phyloP scores from a whole-genome alignment of 2,329 filamentous ascomycete genomes.

The Trichophyton verrucosum region DNA sequence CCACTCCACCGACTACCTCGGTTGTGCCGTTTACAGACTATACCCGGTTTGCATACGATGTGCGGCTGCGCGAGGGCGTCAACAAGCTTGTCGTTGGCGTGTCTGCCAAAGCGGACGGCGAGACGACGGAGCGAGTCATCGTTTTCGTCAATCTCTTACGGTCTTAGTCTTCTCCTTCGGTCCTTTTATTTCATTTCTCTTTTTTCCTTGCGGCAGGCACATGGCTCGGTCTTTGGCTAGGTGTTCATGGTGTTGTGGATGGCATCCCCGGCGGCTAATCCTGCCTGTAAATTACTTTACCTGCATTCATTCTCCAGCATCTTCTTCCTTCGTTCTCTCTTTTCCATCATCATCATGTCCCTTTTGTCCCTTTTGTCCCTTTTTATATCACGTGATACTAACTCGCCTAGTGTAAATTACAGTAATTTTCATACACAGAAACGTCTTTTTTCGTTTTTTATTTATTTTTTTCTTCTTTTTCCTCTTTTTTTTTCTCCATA shows the following conservation, averaged over 20 bases:
- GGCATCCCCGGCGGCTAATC: not conserved
- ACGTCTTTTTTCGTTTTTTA: not conserved
- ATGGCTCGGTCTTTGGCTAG: not conserved
- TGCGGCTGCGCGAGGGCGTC: constrained; percentile 55
- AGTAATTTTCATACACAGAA: not conserved
- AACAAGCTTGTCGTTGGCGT: constrained; percentile 69
- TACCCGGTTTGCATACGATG: constrained; percentile 61
- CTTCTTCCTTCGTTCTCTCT: not conserved
- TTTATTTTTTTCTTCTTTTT: not conserved
- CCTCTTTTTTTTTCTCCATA: not conserved
- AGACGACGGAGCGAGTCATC: constrained; percentile 56
- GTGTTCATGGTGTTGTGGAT: not conserved
- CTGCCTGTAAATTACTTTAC: not conserved
- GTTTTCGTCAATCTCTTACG: constrained; percentile 60
- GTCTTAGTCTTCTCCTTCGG: constrained; percentile 21
- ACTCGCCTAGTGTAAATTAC: constrained; percentile 2
- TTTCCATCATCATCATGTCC: not conserved
- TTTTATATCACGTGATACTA: not conserved
- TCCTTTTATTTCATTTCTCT: not conserved
- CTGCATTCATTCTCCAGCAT: not conserved
- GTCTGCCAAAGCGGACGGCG: constrained; percentile 48
- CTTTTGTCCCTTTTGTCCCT: not conserved
- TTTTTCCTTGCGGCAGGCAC: not conserved
- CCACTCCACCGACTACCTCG: constrained; percentile 46
- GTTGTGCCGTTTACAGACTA: constrained; percentile 40